phyloP scores from a whole-genome alignment of 2,329 filamentous ascomycete genomes.

The Aspergillus sp. region DNA sequence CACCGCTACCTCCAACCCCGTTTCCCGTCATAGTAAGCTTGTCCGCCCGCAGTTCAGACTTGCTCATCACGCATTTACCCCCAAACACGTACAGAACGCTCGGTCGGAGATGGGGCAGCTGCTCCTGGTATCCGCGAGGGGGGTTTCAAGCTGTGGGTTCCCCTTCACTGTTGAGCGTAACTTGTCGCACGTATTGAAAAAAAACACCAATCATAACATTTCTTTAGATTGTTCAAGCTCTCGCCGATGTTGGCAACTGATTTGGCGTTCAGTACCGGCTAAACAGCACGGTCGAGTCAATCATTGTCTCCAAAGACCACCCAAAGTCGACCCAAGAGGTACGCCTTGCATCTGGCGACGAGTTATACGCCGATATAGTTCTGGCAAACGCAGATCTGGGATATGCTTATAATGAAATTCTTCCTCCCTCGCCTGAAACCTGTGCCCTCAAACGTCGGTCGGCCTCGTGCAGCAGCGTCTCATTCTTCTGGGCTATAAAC shows the following conservation, averaged over 20 bases:
- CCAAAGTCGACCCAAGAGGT: neutral
- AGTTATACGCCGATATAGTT: neutral
- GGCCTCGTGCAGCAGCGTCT: slow-evolving; percentile 70
- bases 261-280: slow-evolving; percentile 64
- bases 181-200: neutral
- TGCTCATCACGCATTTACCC: no score
- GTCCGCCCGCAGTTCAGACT: neutral
- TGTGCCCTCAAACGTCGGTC: slow-evolving; percentile 37
- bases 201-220: no score
- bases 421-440: neutral
- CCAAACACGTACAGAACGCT: no score
- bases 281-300: slow-evolving; percentile 55
- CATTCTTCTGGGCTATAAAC: slow-evolving; percentile 63
- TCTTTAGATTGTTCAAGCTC: slow-evolving; percentile 49
- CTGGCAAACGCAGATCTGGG: neutral
- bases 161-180: neutral
- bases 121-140: slow-evolving; percentile 58
- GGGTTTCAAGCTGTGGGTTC: slow-evolving; percentile 62
- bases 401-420: neutral
- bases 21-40: slow-evolving; percentile 30
- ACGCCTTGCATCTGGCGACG: neutral
- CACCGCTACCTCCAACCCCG: slow-evolving; percentile 32
- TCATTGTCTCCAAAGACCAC: slow-evolving; percentile 52
- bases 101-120: no score
- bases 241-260: slow-evolving; percentile 63